Base-by-base conservation (phyloP, 352 stramenopile species). In the Globisporangium nunn region DNA sequence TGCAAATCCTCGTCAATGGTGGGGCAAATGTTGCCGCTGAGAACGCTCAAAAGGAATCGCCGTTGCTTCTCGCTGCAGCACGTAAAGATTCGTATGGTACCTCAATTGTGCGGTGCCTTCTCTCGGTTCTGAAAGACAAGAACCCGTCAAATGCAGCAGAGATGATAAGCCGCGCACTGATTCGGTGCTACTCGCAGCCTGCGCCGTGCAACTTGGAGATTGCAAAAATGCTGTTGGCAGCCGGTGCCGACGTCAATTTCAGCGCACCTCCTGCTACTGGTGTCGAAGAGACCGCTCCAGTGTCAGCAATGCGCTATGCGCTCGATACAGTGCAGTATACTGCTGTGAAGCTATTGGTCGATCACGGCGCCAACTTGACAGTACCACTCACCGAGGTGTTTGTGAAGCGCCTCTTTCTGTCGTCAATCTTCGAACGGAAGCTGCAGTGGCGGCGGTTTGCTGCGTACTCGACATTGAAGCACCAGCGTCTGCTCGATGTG, bases 51-150 rank as follows among this genome's bases (percentile, higher is more conserved):
- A 52, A 62, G 6, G 63, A 77, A 29, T 74, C 61, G 0, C 62
- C 77, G 23, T 50, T 85, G 0, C 61, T 77, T 29, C 35, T 75
- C 2, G 77, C 77, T n/a, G 66, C 72, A 17, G 29, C 52, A 0
- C 64, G 74, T 29, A 75, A 75, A 43, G 77, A 87, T 53, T 23
- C 61, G 6, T 72, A 75, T 46, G 71, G 64, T 3, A 48, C 62
- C 2, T 41, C 23, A 1, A 58, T 87, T 29, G 69, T 81, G 15
- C 64, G 56, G 1, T 66, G 52, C n/a, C 43, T 85, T 6, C 35
- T 79, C 23, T 60, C 48, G 0, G 33, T 52, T 40, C 35, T 72
- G 39, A 43, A 7, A 7, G 47, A 59, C 3, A 50, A 54, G 4
- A 51, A 62, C 1, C 29, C 51, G 11, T 6, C 23, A 10, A 30